phyloP scores from a whole-genome alignment of 768 basidiomycete species.

The Mrakia gelida region DNA sequence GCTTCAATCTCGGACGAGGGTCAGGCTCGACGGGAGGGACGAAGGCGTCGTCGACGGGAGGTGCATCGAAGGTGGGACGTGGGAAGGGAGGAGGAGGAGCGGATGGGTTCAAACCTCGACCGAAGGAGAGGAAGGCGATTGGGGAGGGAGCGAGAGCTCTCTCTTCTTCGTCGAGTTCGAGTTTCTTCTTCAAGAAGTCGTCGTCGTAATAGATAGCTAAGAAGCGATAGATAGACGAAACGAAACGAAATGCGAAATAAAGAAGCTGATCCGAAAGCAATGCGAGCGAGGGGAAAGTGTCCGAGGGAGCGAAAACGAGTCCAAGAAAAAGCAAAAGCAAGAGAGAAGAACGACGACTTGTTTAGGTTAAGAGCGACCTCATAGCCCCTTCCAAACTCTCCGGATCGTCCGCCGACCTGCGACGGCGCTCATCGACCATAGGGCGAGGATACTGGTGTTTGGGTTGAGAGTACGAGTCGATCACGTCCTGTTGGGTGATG shows the following conservation, averaged over 20 bases:
- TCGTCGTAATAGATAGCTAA: too few species aligned
- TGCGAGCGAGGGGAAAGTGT: too few species aligned
- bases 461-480: conserved; percentile 23
- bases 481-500: conserved; percentile 20
- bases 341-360: too few species aligned
- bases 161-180: background rate
- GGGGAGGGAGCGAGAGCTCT: background rate
- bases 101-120: background rate
- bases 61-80: background rate
- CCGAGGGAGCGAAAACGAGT: background rate
- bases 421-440: background rate
- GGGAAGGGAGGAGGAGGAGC: background rate
- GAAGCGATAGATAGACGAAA: background rate
- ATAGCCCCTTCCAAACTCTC: background rate
- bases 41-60: background rate
- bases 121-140: background rate
- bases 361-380: background rate
- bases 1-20: too few species aligned
- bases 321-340: background rate
- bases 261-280: background rate
- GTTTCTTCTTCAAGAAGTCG: background rate
- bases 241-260: background rate
- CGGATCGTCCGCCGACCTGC: background rate
- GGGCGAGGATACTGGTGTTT: conserved; percentile 5
- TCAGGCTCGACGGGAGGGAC: background rate